Conservation (phyloP, 176 grass and related monocot genomes). For the barley (Hordeum vulgare) region DNA sequence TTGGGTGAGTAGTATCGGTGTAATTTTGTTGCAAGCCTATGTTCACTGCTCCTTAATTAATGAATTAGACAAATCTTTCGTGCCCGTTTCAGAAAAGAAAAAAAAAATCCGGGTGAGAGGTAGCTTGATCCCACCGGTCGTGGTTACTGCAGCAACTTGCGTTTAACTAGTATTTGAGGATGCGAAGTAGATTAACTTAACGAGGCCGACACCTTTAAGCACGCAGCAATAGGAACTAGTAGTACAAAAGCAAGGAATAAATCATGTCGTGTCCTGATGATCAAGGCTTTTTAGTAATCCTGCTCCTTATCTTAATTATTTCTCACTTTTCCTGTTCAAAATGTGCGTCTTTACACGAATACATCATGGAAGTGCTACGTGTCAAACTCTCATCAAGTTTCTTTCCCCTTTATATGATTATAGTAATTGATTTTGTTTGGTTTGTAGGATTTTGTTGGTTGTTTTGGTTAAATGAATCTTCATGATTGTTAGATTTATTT, state of each 20-base stretch:
- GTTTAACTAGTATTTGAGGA: neutral
- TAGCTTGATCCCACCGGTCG: neutral
- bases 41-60: too few relatives aligned
- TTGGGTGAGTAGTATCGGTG: too few relatives aligned
- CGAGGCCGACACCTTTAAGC: constrained; percentile 17
- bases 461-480: neutral
- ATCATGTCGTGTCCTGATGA: constrained; percentile 15
- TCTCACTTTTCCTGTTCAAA: neutral
- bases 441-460: neutral
- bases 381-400: neutral
- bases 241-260: constrained; percentile 34
- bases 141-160: neutral
- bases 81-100: too few relatives aligned
- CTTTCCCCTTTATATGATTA: neutral
- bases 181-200: neutral
- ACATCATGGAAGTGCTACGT: neutral
- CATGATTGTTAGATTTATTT: neutral
- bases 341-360: neutral
- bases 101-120: neutral
- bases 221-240: neutral
- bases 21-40: too few relatives aligned
- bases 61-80: too few relatives aligned
- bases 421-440: neutral
- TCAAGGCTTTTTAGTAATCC: neutral
- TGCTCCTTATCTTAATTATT: neutral